These are phyloP conservation scores for Uronychia binucleata DNA, from an alignment of 73 alveolate species.

Conservation along the genomic window DNA sequence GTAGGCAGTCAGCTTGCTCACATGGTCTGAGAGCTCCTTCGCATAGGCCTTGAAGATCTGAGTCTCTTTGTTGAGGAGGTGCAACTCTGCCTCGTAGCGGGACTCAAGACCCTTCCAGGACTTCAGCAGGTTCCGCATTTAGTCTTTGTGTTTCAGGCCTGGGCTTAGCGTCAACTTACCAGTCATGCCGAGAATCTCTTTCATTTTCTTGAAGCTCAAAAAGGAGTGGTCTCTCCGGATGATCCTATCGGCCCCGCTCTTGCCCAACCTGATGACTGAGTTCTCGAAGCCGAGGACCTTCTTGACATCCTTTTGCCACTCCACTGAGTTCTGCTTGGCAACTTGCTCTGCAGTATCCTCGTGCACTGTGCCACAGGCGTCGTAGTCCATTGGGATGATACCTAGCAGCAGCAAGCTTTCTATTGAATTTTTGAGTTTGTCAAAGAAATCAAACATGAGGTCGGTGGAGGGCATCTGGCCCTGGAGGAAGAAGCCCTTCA, in stretches of 20 bases:
- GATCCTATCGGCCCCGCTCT: background rate
- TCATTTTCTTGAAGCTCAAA: background rate
- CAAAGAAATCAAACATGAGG: background rate
- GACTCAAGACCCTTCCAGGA: background rate
- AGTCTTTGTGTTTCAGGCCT: background rate
- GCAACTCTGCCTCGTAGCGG: background rate
- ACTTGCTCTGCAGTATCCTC: background rate
- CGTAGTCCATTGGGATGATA: background rate
- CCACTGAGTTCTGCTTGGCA: background rate
- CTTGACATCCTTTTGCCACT: background rate
- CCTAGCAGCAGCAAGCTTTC: background rate
- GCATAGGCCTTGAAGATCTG: background rate
- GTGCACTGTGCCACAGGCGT: background rate
- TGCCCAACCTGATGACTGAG: background rate
- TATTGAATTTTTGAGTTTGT: background rate
- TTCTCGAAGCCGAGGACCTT: background rate
- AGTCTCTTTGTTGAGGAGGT: background rate
- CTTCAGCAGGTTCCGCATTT: background rate
- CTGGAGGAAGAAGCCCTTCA: background rate
- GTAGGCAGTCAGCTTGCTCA: background rate
- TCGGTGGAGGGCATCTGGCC: background rate
- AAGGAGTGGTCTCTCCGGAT: background rate
- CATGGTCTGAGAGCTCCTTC: background rate
- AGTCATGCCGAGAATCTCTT: background rate
- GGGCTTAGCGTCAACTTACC: background rate